phyloP scores from a whole-genome alignment of 2,329 filamentous ascomycete genomes.

The Fusarium protoensiforme region DNA sequence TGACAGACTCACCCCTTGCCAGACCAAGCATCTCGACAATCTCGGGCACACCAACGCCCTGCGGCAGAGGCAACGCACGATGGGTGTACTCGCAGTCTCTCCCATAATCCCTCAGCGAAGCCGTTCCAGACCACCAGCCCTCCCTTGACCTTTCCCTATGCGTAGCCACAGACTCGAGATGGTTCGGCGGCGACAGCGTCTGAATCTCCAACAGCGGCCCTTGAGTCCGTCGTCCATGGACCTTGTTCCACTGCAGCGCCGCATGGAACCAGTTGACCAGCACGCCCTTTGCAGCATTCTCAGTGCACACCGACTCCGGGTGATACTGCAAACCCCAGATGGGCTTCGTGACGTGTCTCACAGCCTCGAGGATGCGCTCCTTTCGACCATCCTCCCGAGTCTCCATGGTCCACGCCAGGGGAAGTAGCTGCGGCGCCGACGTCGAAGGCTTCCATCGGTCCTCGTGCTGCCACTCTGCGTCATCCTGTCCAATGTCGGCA shows the following conservation, averaged over 20 bases:
- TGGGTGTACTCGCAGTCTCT: slow-evolving; percentile 50
- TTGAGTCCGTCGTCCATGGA: slow-evolving; percentile 27
- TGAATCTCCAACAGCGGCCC: slow-evolving; percentile 33
- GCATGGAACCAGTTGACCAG: slow-evolving; percentile 81
- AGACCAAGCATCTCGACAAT: slow-evolving; percentile 63
- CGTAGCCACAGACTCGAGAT: slow-evolving; percentile 35
- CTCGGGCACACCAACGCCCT: slow-evolving; percentile 61
- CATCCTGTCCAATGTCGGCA: slow-evolving; percentile 61
- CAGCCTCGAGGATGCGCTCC: slow-evolving; percentile 79
- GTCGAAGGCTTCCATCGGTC: slow-evolving; percentile 54
- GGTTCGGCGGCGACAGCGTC: slow-evolving; percentile 40
- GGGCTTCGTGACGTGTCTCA: slow-evolving; percentile 74
- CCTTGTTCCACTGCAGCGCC: slow-evolving; percentile 69
- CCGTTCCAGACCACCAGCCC: slow-evolving; percentile 20
- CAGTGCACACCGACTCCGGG: slow-evolving; percentile 89
- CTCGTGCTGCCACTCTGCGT: slow-evolving; percentile 26
- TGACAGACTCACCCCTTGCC: slow-evolving; percentile 58
- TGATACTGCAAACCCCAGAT: slow-evolving; percentile 94
- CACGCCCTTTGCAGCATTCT: slow-evolving; percentile 70
- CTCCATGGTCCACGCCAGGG: slow-evolving; percentile 72
- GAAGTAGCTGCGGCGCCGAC: slow-evolving; percentile 57
- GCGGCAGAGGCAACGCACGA: slow-evolving; percentile 56
- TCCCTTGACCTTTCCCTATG: slow-evolving; percentile 12
- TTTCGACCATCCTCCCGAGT: slow-evolving; percentile 48
- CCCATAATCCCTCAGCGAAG: slow-evolving; percentile 24